phyloP scores from a whole-genome alignment of 2,329 filamentous ascomycete species.

The Byssoonygena ceratinophila region DNA sequence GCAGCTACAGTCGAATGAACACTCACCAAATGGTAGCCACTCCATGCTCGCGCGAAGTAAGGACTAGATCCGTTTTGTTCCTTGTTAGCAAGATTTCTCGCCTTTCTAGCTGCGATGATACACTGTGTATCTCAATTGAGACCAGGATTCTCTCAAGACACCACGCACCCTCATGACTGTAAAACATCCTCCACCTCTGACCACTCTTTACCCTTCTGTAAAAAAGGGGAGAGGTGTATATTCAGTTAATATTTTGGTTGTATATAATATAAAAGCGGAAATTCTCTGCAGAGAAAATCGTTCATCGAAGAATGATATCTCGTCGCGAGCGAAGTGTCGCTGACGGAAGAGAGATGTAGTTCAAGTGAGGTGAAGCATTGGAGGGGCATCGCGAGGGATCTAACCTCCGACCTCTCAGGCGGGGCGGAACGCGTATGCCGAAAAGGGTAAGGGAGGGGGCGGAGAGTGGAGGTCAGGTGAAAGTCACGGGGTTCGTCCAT shows the following conservation, averaged over 20 bases:
- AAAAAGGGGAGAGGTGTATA: neutral
- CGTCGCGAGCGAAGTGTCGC: neutral
- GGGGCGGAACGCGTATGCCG: constrained; percentile 4
- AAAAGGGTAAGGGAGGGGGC: constrained; percentile 5
- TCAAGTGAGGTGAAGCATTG: constrained; percentile 8
- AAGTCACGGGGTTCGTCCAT: constrained; percentile 4
- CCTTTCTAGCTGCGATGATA: neutral
- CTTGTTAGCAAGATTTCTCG: neutral
- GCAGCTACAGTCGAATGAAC: too few relatives aligned
- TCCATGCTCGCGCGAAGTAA: constrained; percentile 78
- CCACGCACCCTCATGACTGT: constrained; percentile 77
- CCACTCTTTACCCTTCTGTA: neutral
- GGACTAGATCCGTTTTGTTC: constrained; percentile 41
- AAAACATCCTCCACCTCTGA: constrained; percentile 58
- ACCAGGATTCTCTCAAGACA: neutral
- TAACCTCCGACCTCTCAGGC: neutral
- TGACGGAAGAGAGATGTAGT: neutral
- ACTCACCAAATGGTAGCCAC: constrained; percentile 86
- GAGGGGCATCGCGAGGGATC: neutral
- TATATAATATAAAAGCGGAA: neutral
- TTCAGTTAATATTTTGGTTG: neutral
- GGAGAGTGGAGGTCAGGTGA: neutral
- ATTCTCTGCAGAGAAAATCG: too few relatives aligned
- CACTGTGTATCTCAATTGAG: neutral
- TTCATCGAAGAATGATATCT: neutral